Evolutionary conservation across 2,329 filamentous ascomycete genomes (phyloP).

Genomic region (Stagonosporopsis chrysanthemi): DNA sequence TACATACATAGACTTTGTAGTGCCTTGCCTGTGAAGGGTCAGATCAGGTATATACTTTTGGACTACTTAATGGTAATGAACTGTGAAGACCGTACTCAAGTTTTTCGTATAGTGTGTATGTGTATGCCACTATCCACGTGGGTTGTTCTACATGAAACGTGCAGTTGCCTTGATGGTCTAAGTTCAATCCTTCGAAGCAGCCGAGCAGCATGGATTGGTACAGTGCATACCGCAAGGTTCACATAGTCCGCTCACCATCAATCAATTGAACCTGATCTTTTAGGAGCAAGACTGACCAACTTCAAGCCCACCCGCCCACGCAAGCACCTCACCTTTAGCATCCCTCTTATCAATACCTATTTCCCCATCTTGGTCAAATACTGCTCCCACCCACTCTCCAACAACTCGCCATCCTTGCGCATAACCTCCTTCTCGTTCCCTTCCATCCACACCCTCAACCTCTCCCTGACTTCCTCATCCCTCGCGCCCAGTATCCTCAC

Average conservation of each 20-base stretch:
- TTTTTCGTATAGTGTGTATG: neutral
- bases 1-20: slow-evolving; percentile 43
- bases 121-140: neutral
- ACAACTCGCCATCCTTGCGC: slow-evolving; percentile 66
- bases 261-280: neutral
- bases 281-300: neutral
- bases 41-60: slow-evolving; percentile 32
- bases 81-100: slow-evolving; percentile 2
- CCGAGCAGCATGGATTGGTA: neutral
- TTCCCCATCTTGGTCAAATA: slow-evolving; percentile 58
- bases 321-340: neutral
- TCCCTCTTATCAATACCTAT: slow-evolving; percentile 16
- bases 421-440: slow-evolving; percentile 70
- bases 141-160: neutral
- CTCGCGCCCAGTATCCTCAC: slow-evolving; percentile 54
- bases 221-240: neutral
- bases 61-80: slow-evolving; percentile 48
- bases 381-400: slow-evolving; percentile 63
- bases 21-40: slow-evolving; percentile 24
- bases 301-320: neutral
- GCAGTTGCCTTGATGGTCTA: neutral
- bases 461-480: slow-evolving; percentile 63
- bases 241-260: neutral
- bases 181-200: neutral
- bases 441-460: slow-evolving; percentile 67